phyloP scores from a whole-genome alignment of 2,329 filamentous ascomycete genomes.

The Immersiporthe knoxdaviesiana region DNA sequence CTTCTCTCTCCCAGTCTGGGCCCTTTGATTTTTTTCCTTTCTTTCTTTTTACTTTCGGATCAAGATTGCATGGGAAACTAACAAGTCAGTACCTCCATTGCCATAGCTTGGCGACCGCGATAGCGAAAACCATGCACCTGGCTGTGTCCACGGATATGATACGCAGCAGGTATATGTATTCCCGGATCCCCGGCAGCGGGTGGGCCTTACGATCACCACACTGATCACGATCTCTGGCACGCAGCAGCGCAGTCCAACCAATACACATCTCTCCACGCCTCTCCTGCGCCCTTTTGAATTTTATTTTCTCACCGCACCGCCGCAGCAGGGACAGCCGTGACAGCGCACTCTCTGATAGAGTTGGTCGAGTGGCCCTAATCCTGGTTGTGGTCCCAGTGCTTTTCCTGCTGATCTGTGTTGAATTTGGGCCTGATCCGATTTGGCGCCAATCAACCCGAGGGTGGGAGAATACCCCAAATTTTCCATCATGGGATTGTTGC shows the following conservation, averaged over 20 bases:
- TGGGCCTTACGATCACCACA: neutral
- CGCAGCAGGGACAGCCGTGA: neutral
- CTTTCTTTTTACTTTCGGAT: too few relatives aligned
- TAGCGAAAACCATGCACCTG: neutral
- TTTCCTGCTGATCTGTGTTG: neutral
- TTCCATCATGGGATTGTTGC: conserved; percentile 14
- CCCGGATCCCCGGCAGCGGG: neutral
- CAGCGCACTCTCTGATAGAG: neutral
- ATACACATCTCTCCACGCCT: neutral
- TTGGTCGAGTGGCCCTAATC: neutral
- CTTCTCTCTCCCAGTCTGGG: too few relatives aligned
- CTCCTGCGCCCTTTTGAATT: neutral
- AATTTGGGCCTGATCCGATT: neutral
- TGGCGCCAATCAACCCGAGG: neutral
- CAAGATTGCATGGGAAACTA: conserved; percentile 1
- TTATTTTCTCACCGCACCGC: neutral
- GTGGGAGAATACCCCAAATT: neutral
- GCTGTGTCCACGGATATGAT: neutral
- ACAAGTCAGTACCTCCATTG: neutral
- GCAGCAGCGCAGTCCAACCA: neutral
- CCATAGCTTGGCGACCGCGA: neutral
- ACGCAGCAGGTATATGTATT: neutral
- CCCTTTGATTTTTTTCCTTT: too few relatives aligned
- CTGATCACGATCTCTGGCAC: conserved; percentile 5
- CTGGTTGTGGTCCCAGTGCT: neutral